Base-by-base conservation (phyloP, 2,329 filamentous ascomycete species). In the Aspergillus neotritici region DNA sequence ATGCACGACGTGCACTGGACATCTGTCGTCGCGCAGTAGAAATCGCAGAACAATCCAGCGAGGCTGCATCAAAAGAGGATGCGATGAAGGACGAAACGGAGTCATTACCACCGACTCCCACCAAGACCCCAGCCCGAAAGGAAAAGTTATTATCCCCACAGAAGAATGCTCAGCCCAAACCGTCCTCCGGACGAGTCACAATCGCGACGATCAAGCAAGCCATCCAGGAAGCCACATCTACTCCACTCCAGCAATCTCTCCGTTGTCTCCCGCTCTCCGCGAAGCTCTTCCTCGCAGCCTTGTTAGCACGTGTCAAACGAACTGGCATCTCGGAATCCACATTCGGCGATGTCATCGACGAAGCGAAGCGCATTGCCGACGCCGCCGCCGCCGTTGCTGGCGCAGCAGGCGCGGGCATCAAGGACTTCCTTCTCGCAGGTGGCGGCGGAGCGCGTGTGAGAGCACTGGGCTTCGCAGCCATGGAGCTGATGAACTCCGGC, bases 11-110 rank as follows among this genome's bases (percentile, higher is more conserved):
- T 51, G 93, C 90, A 1, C 76, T 98, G 14, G 93, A 98, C 58
- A 97, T 98, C 47, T 98, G 94, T 64, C 81, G 93, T 25, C 81
- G 93, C 51, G 93, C 93, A 1, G 93, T 98, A 11, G 93, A 98
- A 67, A 82, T 98, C 17, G 93, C 91, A 25, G 93, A 98, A 66
- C 77, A 84, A 38, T 84, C 91, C 41, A 65, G 69, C 58, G 68
- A 77, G 36, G 53, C 61, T 64, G 50, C 55, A 39, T 45, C 40
- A 12, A 48, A 54, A 33, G 52, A 54, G 45, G 37, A 33, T 46
- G 55, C 12, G 30, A 44, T 15, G 10, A 38, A 55, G n/a, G 61
- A 64, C 5, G 63, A 66, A 21, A 53, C 54, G 8, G 61, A 64
- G n/a, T 60, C 57, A 4, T 49, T 65, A n/a, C 67, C 68, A 9